phyloP scores from a whole-genome alignment of 2,329 filamentous ascomycete species.

The Diaporthe sp. region DNA sequence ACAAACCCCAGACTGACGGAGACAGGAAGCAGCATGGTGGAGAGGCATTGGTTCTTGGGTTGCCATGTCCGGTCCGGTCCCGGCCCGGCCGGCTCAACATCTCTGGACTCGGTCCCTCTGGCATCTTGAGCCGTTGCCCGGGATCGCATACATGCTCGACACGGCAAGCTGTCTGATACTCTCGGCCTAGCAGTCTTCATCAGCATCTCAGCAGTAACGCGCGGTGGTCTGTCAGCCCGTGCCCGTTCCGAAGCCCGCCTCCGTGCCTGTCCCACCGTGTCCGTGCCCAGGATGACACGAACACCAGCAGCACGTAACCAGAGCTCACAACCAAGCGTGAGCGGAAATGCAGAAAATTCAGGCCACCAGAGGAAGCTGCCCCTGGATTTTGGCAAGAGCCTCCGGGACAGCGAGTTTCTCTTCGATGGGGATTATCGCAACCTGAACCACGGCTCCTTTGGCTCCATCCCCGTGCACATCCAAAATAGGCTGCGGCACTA shows the following conservation, averaged over 20 bases:
- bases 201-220: too few relatives aligned
- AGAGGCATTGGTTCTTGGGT: too few relatives aligned
- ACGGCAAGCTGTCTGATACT: too few relatives aligned
- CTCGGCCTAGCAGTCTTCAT: too few relatives aligned
- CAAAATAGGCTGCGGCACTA: constrained; percentile 69
- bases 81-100: not conserved
- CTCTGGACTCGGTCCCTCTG: not conserved
- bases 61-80: constrained; percentile 19
- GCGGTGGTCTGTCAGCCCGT: not conserved
- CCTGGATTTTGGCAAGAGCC: constrained; percentile 45
- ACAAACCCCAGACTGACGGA: not conserved
- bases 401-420: constrained; percentile 72
- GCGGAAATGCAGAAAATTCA: not conserved
- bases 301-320: not conserved
- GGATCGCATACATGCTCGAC: too few relatives aligned
- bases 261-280: not conserved
- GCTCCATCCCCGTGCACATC: constrained; percentile 75
- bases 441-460: constrained; percentile 88
- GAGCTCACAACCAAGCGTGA: not conserved
- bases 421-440: constrained; percentile 76
- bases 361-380: not conserved
- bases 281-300: not conserved
- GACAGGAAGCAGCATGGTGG: not conserved
- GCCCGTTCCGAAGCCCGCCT: not conserved
- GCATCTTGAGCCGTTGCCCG: not conserved